Percentiles rank a stretch among this genome's conserved stretches.
phyloP scores from a whole-genome alignment of 192 early-diverging fungal species.

The Diversispora epigaea region DNA sequence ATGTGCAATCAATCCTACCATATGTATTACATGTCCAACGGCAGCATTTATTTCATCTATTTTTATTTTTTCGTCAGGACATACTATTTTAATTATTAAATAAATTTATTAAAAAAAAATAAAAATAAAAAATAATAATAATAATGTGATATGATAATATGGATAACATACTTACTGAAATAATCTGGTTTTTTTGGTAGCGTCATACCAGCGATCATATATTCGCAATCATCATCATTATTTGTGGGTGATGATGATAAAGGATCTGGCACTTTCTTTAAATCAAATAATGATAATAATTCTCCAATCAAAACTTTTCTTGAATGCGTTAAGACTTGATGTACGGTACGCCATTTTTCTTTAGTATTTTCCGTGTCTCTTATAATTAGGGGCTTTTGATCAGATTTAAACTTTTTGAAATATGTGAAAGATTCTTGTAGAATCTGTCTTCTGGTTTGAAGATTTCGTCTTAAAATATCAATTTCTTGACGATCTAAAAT shows the following conservation, averaged over 20 bases:
- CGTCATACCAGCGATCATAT: conserved; percentile 40
- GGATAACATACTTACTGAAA: conserved; percentile 34
- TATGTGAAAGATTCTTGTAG: conserved; percentile 10
- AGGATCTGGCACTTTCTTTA: conserved; percentile 37
- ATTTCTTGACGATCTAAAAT: conserved; percentile 31
- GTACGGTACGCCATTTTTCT: conserved; percentile 45
- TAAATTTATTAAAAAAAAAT: conserved; percentile 10
- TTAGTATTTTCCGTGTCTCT: conserved; percentile 35
- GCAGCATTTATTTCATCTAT: conserved; percentile 54
- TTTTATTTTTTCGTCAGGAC: conserved; percentile 11
- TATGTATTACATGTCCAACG: conserved; percentile 54
- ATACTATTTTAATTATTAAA: conserved; percentile 29
- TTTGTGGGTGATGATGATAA: conserved; percentile 9
- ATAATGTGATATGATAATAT: not conserved
- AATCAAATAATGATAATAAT: conserved; percentile 52
- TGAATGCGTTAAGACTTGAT: conserved; percentile 43
- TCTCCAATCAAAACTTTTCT: conserved; percentile 52
- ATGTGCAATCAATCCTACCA: conserved; percentile 45
- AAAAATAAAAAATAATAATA: conserved; percentile 1
- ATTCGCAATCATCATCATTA: conserved; percentile 35
- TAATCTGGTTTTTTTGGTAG: conserved; percentile 44
- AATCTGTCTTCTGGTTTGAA: conserved; percentile 9
- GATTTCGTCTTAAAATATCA: conserved; percentile 14
- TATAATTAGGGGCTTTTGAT: conserved; percentile 34
- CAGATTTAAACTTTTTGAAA: conserved; percentile 24